Conservation (phyloP, 2,329 filamentous ascomycete species). For the Berkeleyomyces rouxiae region DNA sequence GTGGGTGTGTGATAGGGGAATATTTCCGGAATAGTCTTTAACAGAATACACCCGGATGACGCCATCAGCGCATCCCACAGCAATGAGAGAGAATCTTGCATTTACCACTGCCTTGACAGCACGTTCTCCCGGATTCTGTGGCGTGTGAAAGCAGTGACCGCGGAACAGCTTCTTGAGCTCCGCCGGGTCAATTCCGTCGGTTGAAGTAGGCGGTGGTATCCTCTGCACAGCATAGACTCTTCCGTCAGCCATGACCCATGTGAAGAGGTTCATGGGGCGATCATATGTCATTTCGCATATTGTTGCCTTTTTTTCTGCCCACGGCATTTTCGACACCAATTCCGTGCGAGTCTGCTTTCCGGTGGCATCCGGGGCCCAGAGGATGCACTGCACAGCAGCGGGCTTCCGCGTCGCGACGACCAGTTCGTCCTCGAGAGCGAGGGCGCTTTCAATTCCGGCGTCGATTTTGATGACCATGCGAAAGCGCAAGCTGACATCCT, state of each 20-base stretch:
- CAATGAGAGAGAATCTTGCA: slow-evolving; percentile 83
- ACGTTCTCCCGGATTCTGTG: slow-evolving; percentile 38
- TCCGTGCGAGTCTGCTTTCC: slow-evolving; percentile 83
- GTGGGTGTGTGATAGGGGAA: slow-evolving; percentile 70
- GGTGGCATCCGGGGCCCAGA: slow-evolving; percentile 72
- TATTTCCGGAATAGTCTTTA: slow-evolving; percentile 83
- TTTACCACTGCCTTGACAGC: slow-evolving; percentile 73
- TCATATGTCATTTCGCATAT: slow-evolving; percentile 83
- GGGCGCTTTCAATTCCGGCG: slow-evolving; percentile 72
- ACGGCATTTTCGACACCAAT: slow-evolving; percentile 70
- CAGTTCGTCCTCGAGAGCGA: slow-evolving; percentile 84
- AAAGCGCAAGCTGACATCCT: slow-evolving; percentile 80
- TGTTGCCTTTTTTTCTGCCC: slow-evolving; percentile 61
- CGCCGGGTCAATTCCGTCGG: slow-evolving; percentile 24
- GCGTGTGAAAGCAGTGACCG: slow-evolving; percentile 78
- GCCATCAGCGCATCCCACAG: slow-evolving; percentile 66
- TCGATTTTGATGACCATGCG: slow-evolving; percentile 97
- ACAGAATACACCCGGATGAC: slow-evolving; percentile 79
- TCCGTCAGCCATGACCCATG: slow-evolving; percentile 82
- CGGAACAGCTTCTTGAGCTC: slow-evolving; percentile 54
- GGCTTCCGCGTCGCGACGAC: slow-evolving; percentile 84
- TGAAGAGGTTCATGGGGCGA: slow-evolving; percentile 85
- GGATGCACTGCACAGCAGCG: slow-evolving; percentile 88
- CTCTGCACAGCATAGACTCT: slow-evolving; percentile 83
- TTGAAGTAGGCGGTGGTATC: slow-evolving; percentile 22